Conservation (phyloP, 768 basidiomycete species). For the Boletus reticuloceps region DNA sequence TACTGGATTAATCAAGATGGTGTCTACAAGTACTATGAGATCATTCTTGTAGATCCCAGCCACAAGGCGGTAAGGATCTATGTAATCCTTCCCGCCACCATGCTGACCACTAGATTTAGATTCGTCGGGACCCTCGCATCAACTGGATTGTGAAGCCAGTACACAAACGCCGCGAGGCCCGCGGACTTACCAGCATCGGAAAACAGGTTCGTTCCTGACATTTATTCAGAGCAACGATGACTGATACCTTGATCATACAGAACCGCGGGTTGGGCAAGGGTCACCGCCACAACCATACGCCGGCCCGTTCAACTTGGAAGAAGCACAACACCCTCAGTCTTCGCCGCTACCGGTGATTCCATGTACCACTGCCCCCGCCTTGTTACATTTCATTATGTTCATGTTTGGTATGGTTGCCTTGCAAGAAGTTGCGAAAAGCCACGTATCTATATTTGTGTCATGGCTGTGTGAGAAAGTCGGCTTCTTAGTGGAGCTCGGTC, state of each 20-base stretch:
- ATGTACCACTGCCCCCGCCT: background rate
- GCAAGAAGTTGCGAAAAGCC: slow-evolving; percentile 9
- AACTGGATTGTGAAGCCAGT: slow-evolving; percentile 99
- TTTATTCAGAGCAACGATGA: background rate
- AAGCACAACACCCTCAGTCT: slow-evolving; percentile 97
- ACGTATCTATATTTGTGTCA: background rate
- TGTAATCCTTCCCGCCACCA: background rate
- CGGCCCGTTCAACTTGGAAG: slow-evolving; percentile 91
- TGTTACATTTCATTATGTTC: slow-evolving; percentile 16
- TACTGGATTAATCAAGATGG: slow-evolving; percentile 99
- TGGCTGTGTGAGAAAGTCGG: background rate
- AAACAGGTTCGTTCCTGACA: slow-evolving; percentile 68
- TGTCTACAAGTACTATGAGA: slow-evolving; percentile 99
- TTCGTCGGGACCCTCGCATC: slow-evolving; percentile 95
- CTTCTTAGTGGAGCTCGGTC: background rate
- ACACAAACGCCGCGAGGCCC: slow-evolving; percentile 97
- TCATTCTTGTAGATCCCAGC: slow-evolving; percentile 94
- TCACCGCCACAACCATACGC: slow-evolving; percentile 89
- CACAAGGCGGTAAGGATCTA: slow-evolving; percentile 79
- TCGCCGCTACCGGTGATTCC: slow-evolving; percentile 74
- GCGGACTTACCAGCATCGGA: slow-evolving; percentile 95
- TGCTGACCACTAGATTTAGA: slow-evolving; percentile 40
- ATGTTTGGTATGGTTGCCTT: slow-evolving; percentile 29
- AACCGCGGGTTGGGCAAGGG: slow-evolving; percentile 99
- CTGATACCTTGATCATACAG: slow-evolving; percentile 36